Evolutionary conservation across 2,329 filamentous ascomycete species (phyloP), one percentile per base, ranked within the genome.

Genomic region (Sporothrix inflata): DNA sequence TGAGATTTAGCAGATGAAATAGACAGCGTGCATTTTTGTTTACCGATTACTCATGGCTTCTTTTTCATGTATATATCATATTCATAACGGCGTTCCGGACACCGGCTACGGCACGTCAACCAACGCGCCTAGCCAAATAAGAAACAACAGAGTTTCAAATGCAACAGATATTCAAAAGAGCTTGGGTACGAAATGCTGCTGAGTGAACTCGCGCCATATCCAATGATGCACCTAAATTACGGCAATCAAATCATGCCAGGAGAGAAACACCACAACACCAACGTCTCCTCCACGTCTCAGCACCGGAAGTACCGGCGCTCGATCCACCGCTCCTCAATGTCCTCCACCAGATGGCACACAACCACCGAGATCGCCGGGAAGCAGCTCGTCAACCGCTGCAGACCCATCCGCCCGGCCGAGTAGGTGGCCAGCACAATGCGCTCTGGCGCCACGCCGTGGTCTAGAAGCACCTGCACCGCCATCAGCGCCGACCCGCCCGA

Each of bases 381-480:
- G 3, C 97, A 96, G 72, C 91, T 93, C 74, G 93, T 92, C 77
- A 99, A 83, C 75, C 96, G 87, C 78, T 96, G 94, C 74, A 98
- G 80, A 0, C 94, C 96, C 76, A 93, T 89, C 75, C 90, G 90
- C 9, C 95, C 95, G 3, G 94, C 95, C 75, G 94, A 92, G 79
- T 97, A 98, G 3, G 95, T 97, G 51, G 97, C 94, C 79, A 98
- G 91, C 45, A 98, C 93, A 75, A 99, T 97, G 75, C 87, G 91
- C 61, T 93, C 88, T 79, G 96, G 91, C 6, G 89, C 84, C 7
- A 98, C 94, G 12, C 96, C 96, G 78, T 98, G 94, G 80, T 99
- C 96, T 19, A 97, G 90, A 70, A 99, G 84, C n/a, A 98, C 93
- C 78, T 96, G 92, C 55, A 98, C 94, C 0, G 96, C 94, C 96